Conservation (phyloP, 148 eudicot genomes). For the Spergularia bocconei region DNA sequence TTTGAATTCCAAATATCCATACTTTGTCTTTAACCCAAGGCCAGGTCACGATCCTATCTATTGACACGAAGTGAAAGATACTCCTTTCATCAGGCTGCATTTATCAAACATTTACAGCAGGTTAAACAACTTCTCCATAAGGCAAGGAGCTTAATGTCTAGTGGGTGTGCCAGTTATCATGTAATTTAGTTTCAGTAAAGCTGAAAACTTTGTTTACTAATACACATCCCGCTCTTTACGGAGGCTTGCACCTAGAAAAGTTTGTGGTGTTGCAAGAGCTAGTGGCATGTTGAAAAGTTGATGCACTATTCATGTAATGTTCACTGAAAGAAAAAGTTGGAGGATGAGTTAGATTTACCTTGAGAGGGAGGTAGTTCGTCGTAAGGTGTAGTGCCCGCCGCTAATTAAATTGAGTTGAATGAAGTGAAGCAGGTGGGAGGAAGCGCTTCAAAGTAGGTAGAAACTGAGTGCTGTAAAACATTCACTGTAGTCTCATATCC, state of each 20-base stretch:
- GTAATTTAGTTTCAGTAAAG: not conserved
- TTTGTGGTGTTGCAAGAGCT: not conserved
- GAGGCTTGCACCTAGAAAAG: too few species aligned
- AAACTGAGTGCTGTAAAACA: too few species aligned
- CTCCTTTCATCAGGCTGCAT: not conserved
- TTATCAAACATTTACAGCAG: not conserved
- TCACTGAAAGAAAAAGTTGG: not conserved
- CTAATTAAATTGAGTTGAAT: not conserved
- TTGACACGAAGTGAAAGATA: not conserved
- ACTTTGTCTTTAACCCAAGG: not conserved
- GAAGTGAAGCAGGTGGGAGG: not conserved
- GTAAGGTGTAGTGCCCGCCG: not conserved
- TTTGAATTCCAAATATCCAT: not conserved
- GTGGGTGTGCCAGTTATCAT: not conserved
- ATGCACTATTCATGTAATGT: not conserved
- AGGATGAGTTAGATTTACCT: not conserved
- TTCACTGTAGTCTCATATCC: too few species aligned
- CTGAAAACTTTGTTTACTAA: too few species aligned
- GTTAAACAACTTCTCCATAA: not conserved
- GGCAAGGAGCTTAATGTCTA: not conserved
- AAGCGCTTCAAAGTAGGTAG: not conserved
- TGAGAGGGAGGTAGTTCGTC: not conserved
- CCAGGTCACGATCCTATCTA: too few species aligned
- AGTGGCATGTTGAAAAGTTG: not conserved
- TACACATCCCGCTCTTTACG: too few species aligned